Conservation (phyloP, 148 eudicot genomes). For the Camellia japonica region DNA sequence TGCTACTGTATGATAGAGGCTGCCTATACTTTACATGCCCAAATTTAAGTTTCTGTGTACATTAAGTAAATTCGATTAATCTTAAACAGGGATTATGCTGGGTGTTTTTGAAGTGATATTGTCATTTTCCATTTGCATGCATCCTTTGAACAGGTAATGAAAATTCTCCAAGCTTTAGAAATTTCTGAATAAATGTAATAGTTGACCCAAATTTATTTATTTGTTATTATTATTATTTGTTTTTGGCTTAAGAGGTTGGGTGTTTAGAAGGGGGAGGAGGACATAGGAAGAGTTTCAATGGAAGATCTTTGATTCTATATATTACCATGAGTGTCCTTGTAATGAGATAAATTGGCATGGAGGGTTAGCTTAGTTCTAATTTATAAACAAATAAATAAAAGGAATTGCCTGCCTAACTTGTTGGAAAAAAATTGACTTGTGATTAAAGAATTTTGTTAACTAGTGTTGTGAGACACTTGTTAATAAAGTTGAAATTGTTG, state of each 20-base stretch:
- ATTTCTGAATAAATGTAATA: too few species aligned
- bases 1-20: background rate
- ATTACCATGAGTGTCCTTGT: background rate
- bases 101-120: background rate
- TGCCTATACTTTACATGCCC: background rate
- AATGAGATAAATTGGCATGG: background rate
- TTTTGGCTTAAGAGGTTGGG: background rate
- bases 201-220: background rate
- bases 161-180: background rate
- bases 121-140: too few species aligned
- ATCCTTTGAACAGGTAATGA: background rate
- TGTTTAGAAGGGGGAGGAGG: background rate
- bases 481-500: too few species aligned
- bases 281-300: too few species aligned
- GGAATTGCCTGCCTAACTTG: too few species aligned
- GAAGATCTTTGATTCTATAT: too few species aligned
- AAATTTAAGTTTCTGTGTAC: background rate
- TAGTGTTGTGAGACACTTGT: too few species aligned
- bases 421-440: too few species aligned
- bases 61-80: background rate
- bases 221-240: background rate
- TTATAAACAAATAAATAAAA: too few species aligned
- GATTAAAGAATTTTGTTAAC: too few species aligned
- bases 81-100: background rate
- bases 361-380: too few species aligned